phyloP scores from a whole-genome alignment of 2,329 filamentous ascomycete species.

The Phaeomoniella chlamydospora region DNA sequence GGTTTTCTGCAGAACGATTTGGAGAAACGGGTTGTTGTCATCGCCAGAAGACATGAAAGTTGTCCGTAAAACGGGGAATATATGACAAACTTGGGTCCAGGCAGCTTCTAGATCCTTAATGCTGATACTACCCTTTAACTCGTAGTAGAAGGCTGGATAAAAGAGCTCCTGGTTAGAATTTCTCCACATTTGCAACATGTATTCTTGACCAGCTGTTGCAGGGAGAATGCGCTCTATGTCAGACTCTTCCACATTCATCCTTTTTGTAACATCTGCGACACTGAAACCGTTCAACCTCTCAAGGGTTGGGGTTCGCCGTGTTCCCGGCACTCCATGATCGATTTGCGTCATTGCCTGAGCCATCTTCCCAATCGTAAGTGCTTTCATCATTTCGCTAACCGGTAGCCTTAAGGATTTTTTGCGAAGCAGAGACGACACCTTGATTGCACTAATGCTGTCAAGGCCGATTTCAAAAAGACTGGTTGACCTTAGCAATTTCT shows the following conservation, averaged over 20 bases:
- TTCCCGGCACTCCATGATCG: slow-evolving; percentile 4
- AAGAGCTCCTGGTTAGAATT: slow-evolving; percentile 53
- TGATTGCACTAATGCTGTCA: slow-evolving; percentile 86
- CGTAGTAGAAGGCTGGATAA: slow-evolving; percentile 57
- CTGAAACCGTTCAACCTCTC: slow-evolving; percentile 24
- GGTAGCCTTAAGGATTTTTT: slow-evolving; percentile 46
- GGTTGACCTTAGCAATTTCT: slow-evolving; percentile 43
- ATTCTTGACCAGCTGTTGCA: slow-evolving; percentile 61
- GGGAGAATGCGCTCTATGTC: slow-evolving; percentile 48
- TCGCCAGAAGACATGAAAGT: slow-evolving; percentile 41
- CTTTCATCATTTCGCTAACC: slow-evolving; percentile 57
- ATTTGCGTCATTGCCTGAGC: slow-evolving; percentile 20
- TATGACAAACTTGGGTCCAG: slow-evolving; percentile 45
- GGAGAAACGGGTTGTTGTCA: slow-evolving; percentile 40
- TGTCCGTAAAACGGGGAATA: slow-evolving; percentile 55
- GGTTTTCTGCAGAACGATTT: slow-evolving; percentile 39
- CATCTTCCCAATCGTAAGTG: slow-evolving; percentile 52
- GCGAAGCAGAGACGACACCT: slow-evolving; percentile 57
- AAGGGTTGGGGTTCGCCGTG: slow-evolving; percentile 8
- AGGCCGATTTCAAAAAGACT: slow-evolving; percentile 75
- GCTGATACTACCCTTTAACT: slow-evolving; percentile 26
- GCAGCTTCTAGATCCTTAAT: slow-evolving; percentile 33
- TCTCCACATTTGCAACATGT: slow-evolving; percentile 68
- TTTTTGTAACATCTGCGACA: slow-evolving; percentile 5
- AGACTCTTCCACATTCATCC: slow-evolving; percentile 19